Evolutionary conservation across 1,139 yeast genomes (phyloP), one percentile per base, ranked within the genome.

Genomic region (Protomyces macrosporus): DNA sequence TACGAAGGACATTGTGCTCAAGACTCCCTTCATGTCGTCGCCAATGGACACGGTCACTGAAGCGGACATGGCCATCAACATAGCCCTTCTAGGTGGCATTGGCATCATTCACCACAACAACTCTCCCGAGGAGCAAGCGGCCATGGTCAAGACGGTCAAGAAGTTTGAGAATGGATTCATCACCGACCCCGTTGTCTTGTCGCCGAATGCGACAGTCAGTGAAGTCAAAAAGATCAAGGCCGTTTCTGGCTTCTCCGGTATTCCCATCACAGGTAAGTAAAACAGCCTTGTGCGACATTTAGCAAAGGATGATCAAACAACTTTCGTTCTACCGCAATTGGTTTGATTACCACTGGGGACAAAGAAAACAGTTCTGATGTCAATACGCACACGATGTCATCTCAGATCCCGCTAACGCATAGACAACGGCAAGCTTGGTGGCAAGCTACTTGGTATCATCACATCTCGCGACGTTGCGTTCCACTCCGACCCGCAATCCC

Each of bases 1-100:
- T 77, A 90, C 98, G 75, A 90, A 88, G 81, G 88, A 87, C 74
- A 93, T 93, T 80, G 79, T 95, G 65, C 82, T 93, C 77, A 90
- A 88, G 80, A 81, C 97, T 60, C 99, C 99, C 68, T 89, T 93
- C 72, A 93, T 93, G 68, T 91, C 98, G 45, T 90, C 97, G 73
- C 99, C 99, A 72, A 93, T 93, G 99, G 98, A 93, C 78, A 93
- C 98, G 63, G 98, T 93, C 69, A 95, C 99, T 66, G 99, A 93
- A 81, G 81, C 90, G 68, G 88, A 86, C 68, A 93, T 93, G 99
- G 98, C 99, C 70, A 93, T 95, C 72, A 86, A 90, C 79, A 91
- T 93, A 97, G 98, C 99, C 40, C 84, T 93, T 71, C 84, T 91
- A 72, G 99, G 99, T 76, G 99, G 99, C 78, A 90, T 93, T 76